A percentile compares a stretch with the other conserved stretches of the same genome.
phyloP scores from a whole-genome alignment of 2,329 filamentous ascomycete genomes.

The Xylariales sp. region DNA sequence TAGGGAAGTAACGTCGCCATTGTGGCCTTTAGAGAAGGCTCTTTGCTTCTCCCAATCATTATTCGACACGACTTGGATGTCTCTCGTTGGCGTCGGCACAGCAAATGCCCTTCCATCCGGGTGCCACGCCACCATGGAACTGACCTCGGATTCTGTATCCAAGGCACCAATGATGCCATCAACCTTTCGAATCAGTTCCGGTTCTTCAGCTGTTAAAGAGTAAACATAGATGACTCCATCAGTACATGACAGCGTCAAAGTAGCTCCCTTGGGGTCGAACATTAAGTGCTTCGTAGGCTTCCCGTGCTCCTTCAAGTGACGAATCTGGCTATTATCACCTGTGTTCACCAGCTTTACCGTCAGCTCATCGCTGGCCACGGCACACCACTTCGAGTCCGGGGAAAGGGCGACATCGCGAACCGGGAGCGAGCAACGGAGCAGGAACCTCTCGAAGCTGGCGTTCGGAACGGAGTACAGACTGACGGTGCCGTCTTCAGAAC shows the following conservation, averaged over 20 bases:
- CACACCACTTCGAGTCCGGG: constrained; percentile 78
- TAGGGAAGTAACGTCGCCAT: constrained; percentile 77
- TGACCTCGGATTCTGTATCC: constrained; percentile 72
- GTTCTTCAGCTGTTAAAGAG: constrained; percentile 70
- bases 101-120: constrained; percentile 91
- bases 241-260: constrained; percentile 76
- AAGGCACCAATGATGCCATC: constrained; percentile 79
- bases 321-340: constrained; percentile 69
- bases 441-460: constrained; percentile 71
- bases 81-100: constrained; percentile 72
- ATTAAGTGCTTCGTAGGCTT: constrained; percentile 88
- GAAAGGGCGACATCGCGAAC: constrained; percentile 83
- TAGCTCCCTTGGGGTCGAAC: constrained; percentile 75
- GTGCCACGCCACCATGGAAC: constrained; percentile 79
- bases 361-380: constrained; percentile 94
- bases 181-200: constrained; percentile 75
- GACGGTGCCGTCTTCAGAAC: constrained; percentile 93
- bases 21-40: constrained; percentile 72
- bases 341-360: constrained; percentile 85
- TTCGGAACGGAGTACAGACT: constrained; percentile 81
- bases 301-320: constrained; percentile 75
- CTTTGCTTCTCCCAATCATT: constrained; percentile 86
- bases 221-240: constrained; percentile 92
- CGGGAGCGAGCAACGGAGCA: constrained; percentile 79
- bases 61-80: constrained; percentile 83